Base-by-base conservation (phyloP, 2,329 filamentous ascomycete genomes). In the Paraphoma sp. region DNA sequence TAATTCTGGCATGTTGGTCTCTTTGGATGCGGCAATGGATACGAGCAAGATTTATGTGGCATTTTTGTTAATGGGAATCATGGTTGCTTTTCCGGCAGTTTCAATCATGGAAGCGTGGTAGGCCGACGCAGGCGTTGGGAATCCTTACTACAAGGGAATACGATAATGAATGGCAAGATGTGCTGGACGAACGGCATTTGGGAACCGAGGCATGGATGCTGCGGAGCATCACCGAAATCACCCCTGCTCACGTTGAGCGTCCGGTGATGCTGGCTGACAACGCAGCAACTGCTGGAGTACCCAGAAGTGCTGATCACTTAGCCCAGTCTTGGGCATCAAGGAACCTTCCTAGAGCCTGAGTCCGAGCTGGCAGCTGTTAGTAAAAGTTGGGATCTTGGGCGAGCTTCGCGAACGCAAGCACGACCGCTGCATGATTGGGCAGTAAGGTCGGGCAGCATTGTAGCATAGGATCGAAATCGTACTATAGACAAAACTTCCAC, bases 51-150 rank as follows among this genome's bases (percentile, higher is more conserved):
- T 52, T 42, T 57, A 53, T 51, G 52, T 33, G 51, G 53, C 42
- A 57, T 51, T 31, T 53, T 44, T 54, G 54, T 53, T 51, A 51
- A 58, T 59, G 57, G 57, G 56, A 45, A 47, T 64, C 56, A 64
- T 62, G 51, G 45, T 64, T 72, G 56, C 62, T 74, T 71, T 71
- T 68, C 57, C 56, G 59, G 53, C 57, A 53, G 57, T 60, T 57
- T 53, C 49, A 45, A 45, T 73, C 68, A 71, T 70, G 63, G 52
- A 53, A 53, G 56, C 45, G 56, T 46, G 51, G 58, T 47, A 53
- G 57, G 54, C 65, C 60, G 62, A 65, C 68, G 73, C 73, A 53
- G 73, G 73, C 73, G 66, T 67, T 65, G 72, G 70, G 64, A 57
- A 51, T 59, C 55, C 48, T 36, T 36, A 53, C 48, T 42, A 18